Conservation (phyloP, 805 yeast species). For the Blastobotrys chiropterorum region DNA sequence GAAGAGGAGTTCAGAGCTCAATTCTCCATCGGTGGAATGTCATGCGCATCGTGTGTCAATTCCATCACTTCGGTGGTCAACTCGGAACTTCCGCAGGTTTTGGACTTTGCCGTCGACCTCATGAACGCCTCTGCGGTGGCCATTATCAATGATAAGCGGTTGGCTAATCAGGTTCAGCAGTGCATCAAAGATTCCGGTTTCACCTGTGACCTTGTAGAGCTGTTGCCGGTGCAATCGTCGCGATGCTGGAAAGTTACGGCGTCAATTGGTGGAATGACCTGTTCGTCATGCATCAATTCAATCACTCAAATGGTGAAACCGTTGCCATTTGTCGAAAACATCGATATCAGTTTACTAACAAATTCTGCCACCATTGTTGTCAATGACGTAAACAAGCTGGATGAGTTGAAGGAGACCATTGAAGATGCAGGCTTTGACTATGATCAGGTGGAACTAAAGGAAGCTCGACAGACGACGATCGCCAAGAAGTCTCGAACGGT, state of each 20-base stretch:
- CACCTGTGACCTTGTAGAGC: slow-evolving; percentile 48
- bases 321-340: slow-evolving; percentile 47
- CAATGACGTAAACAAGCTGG: slow-evolving; percentile 32
- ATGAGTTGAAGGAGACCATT: slow-evolving; percentile 42
- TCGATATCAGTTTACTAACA: slow-evolving; percentile 51
- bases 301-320: slow-evolving; percentile 39
- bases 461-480: slow-evolving; percentile 42
- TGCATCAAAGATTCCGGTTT: slow-evolving; percentile 42
- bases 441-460: slow-evolving; percentile 39
- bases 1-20: slow-evolving; percentile 39
- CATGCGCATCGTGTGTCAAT: slow-evolving; percentile 56
- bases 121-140: slow-evolving; percentile 48
- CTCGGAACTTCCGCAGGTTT: slow-evolving; percentile 25
- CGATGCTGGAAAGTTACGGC: slow-evolving; percentile 45
- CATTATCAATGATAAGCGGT: slow-evolving; percentile 43
- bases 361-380: slow-evolving; percentile 60
- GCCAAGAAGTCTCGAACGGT: slow-evolving; percentile 49
- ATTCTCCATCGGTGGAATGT: slow-evolving; percentile 58
- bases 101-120: slow-evolving; percentile 44
- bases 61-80: slow-evolving; percentile 41
- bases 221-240: slow-evolving; percentile 42
- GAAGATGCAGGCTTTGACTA: slow-evolving; percentile 67
- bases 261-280: slow-evolving; percentile 66
- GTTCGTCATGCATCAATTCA: slow-evolving; percentile 63
- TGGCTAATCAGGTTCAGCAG: slow-evolving; percentile 44